phyloP scores from a whole-genome alignment of 1,139 yeast species.

The Komagataea norvegica region DNA sequence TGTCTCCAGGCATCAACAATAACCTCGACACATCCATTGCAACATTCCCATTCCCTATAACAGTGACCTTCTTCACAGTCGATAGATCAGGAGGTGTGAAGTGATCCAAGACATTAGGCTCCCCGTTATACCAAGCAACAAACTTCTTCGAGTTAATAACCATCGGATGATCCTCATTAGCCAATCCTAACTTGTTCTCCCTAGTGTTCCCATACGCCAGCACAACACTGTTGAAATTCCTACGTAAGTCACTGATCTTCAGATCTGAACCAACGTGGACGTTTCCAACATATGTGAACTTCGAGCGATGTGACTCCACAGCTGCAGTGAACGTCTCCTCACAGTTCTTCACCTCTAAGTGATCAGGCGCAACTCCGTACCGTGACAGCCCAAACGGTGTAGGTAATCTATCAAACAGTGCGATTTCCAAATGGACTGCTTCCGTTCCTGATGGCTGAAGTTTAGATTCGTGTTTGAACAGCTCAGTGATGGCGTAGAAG shows the following conservation, averaged over 20 bases:
- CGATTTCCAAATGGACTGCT: conserved; percentile 37
- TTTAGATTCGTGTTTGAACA: conserved; percentile 49
- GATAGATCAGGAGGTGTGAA: conserved; percentile 43
- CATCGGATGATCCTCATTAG: conserved; percentile 50
- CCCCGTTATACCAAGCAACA: conserved; percentile 96
- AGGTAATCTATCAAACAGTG: conserved; percentile 76
- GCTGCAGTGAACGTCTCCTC: conserved; percentile 74
- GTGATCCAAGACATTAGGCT: conserved; percentile 46
- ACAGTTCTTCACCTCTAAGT: conserved; percentile 91
- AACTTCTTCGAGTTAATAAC: conserved; percentile 82
- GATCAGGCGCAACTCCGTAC: conserved; percentile 99
- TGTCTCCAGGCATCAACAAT: conserved; percentile 51
- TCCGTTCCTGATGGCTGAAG: neutral
- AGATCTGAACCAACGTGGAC: conserved; percentile 61
- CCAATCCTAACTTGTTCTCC: conserved; percentile 53
- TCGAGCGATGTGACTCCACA: conserved; percentile 21
- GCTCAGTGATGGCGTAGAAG: conserved; percentile 79
- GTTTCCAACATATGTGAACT: conserved; percentile 72
- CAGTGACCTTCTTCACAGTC: conserved; percentile 59
- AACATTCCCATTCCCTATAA: conserved; percentile 98
- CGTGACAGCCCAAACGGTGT: conserved; percentile 89
- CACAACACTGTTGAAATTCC: conserved; percentile 65
- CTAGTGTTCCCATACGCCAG: conserved; percentile 79
- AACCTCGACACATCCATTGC: conserved; percentile 89
- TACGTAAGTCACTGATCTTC: conserved; percentile 42